These are phyloP conservation scores for Cudoniella acicularis DNA, from an alignment of 495 filamentous ascomycete genomes.

Conservation along the genomic window DNA sequence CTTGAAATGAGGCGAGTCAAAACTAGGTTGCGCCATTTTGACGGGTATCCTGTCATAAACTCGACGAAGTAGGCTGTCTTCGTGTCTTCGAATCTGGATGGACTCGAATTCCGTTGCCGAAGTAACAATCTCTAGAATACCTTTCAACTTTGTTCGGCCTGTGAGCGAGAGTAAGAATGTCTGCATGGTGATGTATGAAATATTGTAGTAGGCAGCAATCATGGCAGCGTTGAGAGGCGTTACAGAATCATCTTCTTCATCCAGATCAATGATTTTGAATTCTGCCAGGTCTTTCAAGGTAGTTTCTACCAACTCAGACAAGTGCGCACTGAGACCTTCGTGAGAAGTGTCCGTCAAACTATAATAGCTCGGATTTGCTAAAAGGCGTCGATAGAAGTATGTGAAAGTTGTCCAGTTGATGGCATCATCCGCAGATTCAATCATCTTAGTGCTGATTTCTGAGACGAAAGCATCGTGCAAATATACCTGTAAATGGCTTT, in stretches of 20 bases:
- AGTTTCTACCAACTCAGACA: conserved; percentile 92
- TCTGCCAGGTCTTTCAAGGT: conserved; percentile 89
- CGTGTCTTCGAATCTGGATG: conserved; percentile 91
- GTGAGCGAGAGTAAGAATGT: conserved; percentile 96
- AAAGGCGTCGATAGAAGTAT: conserved; percentile 96
- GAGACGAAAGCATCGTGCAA: conserved; percentile 95
- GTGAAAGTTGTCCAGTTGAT: conserved; percentile 98
- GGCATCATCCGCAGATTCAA: conserved; percentile 92
- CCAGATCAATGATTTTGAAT: conserved; percentile 92
- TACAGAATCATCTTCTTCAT: conserved; percentile 93
- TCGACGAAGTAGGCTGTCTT: conserved; percentile 80
- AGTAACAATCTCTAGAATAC: conserved; percentile 93
- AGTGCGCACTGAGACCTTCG: conserved; percentile 87
- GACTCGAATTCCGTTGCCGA: conserved; percentile 95
- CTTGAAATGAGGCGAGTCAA: conserved; percentile 97
- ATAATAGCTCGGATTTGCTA: conserved; percentile 97
- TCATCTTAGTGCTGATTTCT: conserved; percentile 90
- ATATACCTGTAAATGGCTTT: conserved; percentile 87
- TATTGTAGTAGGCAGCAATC: conserved; percentile 99
- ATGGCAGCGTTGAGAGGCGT: conserved; percentile 90
- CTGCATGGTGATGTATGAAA: conserved; percentile 99
- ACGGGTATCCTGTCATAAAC: conserved; percentile 94
- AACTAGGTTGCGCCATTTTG: conserved; percentile 82
- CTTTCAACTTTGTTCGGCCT: conserved; percentile 86
- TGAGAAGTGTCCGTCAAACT: conserved; percentile 84